phyloP scores from a whole-genome alignment of 352 stramenopile species.

The Phytopythium vexans region DNA sequence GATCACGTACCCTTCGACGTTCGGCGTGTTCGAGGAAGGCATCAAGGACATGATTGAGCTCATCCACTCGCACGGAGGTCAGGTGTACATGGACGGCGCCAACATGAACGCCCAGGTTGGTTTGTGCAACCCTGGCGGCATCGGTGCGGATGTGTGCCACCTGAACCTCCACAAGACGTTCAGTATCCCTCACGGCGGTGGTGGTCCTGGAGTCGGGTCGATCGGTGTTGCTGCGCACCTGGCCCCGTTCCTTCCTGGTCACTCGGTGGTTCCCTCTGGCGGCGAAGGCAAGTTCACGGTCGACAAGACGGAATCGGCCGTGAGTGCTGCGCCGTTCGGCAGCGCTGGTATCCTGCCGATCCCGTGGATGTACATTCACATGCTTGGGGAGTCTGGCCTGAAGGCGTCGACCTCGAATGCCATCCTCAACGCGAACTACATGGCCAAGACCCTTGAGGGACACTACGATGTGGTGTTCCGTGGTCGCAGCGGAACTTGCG shows the following conservation, averaged over 20 bases:
- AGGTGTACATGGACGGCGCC: conserved; percentile 99
- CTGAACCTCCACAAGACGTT: conserved; percentile 99
- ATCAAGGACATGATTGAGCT: conserved; percentile 96
- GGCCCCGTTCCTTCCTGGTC: conserved; percentile 95
- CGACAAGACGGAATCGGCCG: conserved; percentile 74
- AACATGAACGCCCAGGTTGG: conserved; percentile 99
- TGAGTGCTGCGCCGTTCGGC: conserved; percentile 96
- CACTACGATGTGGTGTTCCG: conserved; percentile 97
- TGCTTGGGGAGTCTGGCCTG: conserved; percentile 95
- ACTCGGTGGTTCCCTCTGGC: conserved; percentile 82
- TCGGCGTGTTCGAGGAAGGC: conserved; percentile 98
- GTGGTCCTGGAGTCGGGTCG: conserved; percentile 92
- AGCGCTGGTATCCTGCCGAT: conserved; percentile 98
- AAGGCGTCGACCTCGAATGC: conserved; percentile 92
- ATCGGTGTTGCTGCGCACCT: conserved; percentile 94
- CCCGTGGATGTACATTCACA: conserved; percentile 99
- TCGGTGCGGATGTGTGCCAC: conserved; percentile 98
- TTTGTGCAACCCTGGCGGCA: conserved; percentile 94
- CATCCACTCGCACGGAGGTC: conserved; percentile 95
- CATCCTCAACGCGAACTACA: conserved; percentile 99
- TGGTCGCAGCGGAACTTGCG: conserved; percentile 96
- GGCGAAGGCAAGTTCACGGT: conserved; percentile 77
- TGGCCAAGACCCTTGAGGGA: conserved; percentile 92
- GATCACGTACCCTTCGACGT: conserved; percentile 99
- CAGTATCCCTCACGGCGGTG: conserved; percentile 98